Percentiles rank a stretch among this genome's conserved stretches.
Conservation (phyloP, 2,329 filamentous ascomycete species). For the Colletotrichum tanaceti region DNA sequence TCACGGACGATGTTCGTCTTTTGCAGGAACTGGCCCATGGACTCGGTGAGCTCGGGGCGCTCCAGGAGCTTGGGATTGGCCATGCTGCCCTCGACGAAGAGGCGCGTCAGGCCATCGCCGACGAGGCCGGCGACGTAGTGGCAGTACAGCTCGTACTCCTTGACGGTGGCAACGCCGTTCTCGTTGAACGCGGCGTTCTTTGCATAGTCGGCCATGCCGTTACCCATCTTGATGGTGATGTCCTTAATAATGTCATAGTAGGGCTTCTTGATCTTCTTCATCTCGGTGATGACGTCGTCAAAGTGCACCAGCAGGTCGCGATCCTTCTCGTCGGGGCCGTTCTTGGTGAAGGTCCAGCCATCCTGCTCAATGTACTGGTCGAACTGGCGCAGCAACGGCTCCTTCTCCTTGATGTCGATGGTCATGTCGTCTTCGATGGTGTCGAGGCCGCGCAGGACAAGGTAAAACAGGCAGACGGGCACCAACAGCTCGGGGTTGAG, state of each 20-base stretch:
- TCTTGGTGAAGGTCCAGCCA: constrained; percentile 90
- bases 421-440: constrained; percentile 99
- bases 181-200: constrained; percentile 83
- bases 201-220: constrained; percentile 97
- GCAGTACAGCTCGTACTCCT: constrained; percentile 96
- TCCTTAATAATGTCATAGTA: constrained; percentile 92
- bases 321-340: constrained; percentile 93
- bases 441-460: constrained; percentile 90
- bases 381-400: constrained; percentile 87
- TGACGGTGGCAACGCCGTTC: constrained; percentile 82
- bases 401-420: constrained; percentile 82
- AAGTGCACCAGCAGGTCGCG: constrained; percentile 92
- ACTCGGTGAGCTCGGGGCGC: constrained; percentile 84
- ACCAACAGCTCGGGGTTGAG: constrained; percentile 93
- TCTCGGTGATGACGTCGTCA: constrained; percentile 85
- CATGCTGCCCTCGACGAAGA: constrained; percentile 88
- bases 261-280: constrained; percentile 85
- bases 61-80: constrained; percentile 87
- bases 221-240: constrained; percentile 94
- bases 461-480: constrained; percentile 91
- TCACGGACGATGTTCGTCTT: constrained; percentile 99
- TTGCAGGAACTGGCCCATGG: constrained; percentile 97
- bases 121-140: constrained; percentile 99
- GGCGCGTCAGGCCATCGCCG: constrained; percentile 88
- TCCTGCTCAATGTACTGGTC: constrained; percentile 81